Evolutionary conservation across 2,329 filamentous ascomycete genomes (phyloP), one percentile per base, ranked within the genome.

Genomic region (Sphaerostilbella broomeana): DNA sequence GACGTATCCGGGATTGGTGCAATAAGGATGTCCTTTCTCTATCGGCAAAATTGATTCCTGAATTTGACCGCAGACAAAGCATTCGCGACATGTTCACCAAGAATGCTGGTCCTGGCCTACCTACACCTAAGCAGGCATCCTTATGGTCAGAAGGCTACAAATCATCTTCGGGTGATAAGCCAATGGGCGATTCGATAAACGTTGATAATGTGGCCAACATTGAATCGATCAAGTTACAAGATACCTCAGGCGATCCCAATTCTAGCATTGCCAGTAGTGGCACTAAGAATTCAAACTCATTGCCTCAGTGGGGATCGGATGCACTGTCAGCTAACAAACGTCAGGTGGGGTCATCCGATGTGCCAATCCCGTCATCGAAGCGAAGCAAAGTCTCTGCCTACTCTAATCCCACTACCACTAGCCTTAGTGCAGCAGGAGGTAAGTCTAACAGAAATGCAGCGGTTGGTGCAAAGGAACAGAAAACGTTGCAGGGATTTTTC

Each of bases 61-160:
- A 95, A 51, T 97, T 97, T 51, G 79, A 89, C 54, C 81, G 82
- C 43, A 78, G 92, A 15, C 77, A 78, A 49, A 95, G 70, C 56
- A 95, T 98, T 55, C 86, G 83, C 51, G 88, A 94, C 55, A 97
- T 98, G 92, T 95, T 97, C 57, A 38, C 41, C 25, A 70, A 69
- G 43, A 56, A 70, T 42, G 42, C 47, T 28, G 38, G 28, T 13
- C 28, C 28, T 21, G 21, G 29, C 12, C 35, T 46, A 35, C 13
- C 38, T 5, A n/a, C n/a, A n/a, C n/a, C n/a, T n/a, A n/a, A n/a
- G 11, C 38, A 35, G 28, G n/a, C 26, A 6, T 13, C 18, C 12
- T 27, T 15, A 13, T 5, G 18, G 9, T 21, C 19, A n/a, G 19
- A 30, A 5, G 22, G 30, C 35, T 20, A 34, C 19, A 22, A 13